Evolutionary conservation across 2,329 filamentous ascomycete species (phyloP).

Genomic region (Metarhizium anisopliae): DNA sequence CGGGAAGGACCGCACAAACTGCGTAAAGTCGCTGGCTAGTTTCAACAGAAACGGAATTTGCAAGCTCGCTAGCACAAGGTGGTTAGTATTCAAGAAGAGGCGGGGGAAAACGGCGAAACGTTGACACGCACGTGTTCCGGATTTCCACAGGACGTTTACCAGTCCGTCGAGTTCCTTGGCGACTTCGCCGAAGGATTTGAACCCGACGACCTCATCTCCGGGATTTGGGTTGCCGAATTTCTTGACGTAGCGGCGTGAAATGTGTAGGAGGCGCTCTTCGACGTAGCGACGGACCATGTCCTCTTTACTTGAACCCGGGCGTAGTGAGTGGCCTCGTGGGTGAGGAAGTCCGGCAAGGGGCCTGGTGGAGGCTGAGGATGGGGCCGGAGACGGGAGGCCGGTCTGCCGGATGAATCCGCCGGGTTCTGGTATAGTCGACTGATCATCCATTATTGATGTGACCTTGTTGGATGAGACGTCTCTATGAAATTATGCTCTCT

Average conservation of each 20-base stretch:
- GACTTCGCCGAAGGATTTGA: slow-evolving; percentile 57
- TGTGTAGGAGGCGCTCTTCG: slow-evolving; percentile 41
- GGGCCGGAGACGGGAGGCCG: slow-evolving; percentile 45
- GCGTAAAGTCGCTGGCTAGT: slow-evolving; percentile 62
- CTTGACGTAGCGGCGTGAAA: slow-evolving; percentile 52
- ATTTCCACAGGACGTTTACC: slow-evolving; percentile 77
- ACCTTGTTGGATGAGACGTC: background rate
- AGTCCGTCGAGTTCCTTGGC: slow-evolving; percentile 66
- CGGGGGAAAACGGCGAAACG: background rate
- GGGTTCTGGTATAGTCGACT: slow-evolving; percentile 14
- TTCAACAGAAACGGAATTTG: slow-evolving; percentile 80
- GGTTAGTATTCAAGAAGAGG: too few relatives aligned
- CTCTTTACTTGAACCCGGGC: slow-evolving; percentile 50
- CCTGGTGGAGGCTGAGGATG: slow-evolving; percentile 36
- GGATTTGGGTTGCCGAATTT: slow-evolving; percentile 40
- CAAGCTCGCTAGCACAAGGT: slow-evolving; percentile 49
- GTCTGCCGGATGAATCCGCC: slow-evolving; percentile 43
- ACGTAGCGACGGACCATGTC: slow-evolving; percentile 50
- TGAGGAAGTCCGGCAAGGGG: slow-evolving; percentile 39
- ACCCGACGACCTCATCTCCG: slow-evolving; percentile 41
- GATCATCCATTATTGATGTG: background rate
- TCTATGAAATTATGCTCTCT: background rate
- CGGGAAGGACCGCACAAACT: slow-evolving; percentile 64
- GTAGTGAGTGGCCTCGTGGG: slow-evolving; percentile 42
- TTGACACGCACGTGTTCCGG: slow-evolving; percentile 65